Conservation (phyloP, 2,329 filamentous ascomycete species). For the Emmonsiellopsis sp. region DNA sequence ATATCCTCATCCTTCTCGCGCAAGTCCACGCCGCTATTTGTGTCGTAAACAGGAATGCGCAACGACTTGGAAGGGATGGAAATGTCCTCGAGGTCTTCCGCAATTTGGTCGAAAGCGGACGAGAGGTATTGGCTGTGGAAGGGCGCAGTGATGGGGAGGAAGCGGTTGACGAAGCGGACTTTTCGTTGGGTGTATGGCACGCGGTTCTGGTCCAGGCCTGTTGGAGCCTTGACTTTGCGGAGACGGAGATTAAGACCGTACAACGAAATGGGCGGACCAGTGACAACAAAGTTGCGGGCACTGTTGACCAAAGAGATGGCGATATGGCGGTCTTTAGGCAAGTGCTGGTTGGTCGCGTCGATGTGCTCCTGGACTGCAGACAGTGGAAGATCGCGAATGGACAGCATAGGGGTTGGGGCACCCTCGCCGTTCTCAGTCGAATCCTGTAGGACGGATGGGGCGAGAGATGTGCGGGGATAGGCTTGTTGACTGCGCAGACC, state of each 20-base stretch:
- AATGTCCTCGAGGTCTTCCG: slow-evolving; percentile 78
- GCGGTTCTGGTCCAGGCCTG: slow-evolving; percentile 90
- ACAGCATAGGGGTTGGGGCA: slow-evolving; percentile 93
- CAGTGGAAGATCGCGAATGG: slow-evolving; percentile 83
- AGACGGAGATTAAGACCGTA: slow-evolving; percentile 93
- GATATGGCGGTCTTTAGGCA: slow-evolving; percentile 86
- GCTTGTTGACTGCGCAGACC: slow-evolving; percentile 94
- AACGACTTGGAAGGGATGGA: slow-evolving; percentile 64
- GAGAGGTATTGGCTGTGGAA: slow-evolving; percentile 95
- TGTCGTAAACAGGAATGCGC: slow-evolving; percentile 81
- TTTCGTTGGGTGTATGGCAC: slow-evolving; percentile 94
- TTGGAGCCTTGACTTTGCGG: slow-evolving; percentile 93
- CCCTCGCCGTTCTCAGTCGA: slow-evolving; percentile 92
- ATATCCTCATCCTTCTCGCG: slow-evolving; percentile 60
- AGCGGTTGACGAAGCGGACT: slow-evolving; percentile 90
- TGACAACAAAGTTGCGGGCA: slow-evolving; percentile 92
- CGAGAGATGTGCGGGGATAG: slow-evolving; percentile 88
- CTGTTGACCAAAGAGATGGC: slow-evolving; percentile 94
- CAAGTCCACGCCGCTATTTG: slow-evolving; percentile 77
- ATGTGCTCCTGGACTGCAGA: slow-evolving; percentile 92
- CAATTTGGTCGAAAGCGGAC: slow-evolving; percentile 71
- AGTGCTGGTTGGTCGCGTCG: slow-evolving; percentile 90
- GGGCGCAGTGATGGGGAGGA: slow-evolving; percentile 92
- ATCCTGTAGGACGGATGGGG: slow-evolving; percentile 82
- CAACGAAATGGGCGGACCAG: slow-evolving; percentile 87